Percentiles rank a stretch among this genome's conserved stretches.
These are phyloP conservation scores for Collariella sp. DNA, from an alignment of 495 filamentous ascomycete genomes.

Conservation along the genomic window DNA sequence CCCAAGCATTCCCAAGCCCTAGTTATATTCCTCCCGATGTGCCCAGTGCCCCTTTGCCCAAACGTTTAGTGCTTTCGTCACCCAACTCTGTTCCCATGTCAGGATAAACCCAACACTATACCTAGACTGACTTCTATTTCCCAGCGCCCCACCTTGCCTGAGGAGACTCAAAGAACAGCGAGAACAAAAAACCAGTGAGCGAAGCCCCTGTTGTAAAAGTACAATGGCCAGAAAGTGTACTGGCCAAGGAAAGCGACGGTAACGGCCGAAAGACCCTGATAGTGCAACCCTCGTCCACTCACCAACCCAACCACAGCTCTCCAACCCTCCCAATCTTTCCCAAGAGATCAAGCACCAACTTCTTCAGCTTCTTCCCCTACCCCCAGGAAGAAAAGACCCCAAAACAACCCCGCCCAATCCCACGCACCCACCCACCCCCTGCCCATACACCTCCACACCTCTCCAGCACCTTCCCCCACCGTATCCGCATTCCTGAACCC, in stretches of 20 bases:
- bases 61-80: no score
- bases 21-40: background rate
- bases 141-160: no score
- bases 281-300: background rate
- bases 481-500: conserved; percentile 73
- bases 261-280: background rate
- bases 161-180: no score
- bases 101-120: no score
- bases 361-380: background rate
- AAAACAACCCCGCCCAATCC: conserved; percentile 91
- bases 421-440: conserved; percentile 61
- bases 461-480: conserved; percentile 65
- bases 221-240: no score
- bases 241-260: no score
- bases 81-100: no score
- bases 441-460: conserved; percentile 79
- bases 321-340: no score
- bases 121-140: no score
- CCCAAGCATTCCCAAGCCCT: background rate
- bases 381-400: conserved; percentile 60
- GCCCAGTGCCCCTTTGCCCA: no score
- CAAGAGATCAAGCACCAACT: background rate
- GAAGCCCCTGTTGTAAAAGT: no score
- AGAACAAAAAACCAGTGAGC: no score
- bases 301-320: background rate